Base-by-base conservation (phyloP, 2,329 filamentous ascomycete genomes). In the Helotiales sp. region DNA sequence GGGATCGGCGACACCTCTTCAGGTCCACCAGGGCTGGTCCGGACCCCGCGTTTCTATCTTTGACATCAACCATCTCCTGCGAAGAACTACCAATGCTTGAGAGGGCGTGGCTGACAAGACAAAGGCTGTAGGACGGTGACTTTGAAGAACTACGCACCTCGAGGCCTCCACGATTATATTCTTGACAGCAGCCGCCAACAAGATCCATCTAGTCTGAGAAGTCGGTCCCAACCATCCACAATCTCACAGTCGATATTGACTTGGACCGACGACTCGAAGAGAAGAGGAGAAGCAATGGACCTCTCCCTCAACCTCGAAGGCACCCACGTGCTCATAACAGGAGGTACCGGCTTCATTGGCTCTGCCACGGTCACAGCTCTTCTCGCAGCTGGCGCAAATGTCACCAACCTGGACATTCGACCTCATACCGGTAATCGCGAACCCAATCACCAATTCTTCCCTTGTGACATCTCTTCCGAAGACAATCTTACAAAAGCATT, bases 301-400 rank as follows among this genome's bases (percentile, higher is more conserved):
- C 54, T 67, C 15, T 59, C 55, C 15, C 58, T 67, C 15, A 40
- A 55, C n/a, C 59, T 67, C 48, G 48, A 64, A 29, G 49, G 50
- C 9, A 66, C 55, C 5, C 62, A 66, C 42, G 58, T 65, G 29
- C 49, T 67, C 3, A 60, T 67, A 5, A 67, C 66, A 2, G 66
- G 66, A 13, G 63, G 60, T 6, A 58, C 61, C n/a, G 66, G 66
- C 2, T 68, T 66, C 47, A 64, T 66, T 5, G 66, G 64, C 27
- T 58, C 54, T 15, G 46, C 61, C 36, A 63, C 61, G 0, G 59
- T 68, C 6, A 55, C 57, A 5, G 65, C 66, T 15, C 58, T 78
- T 60, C 69, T 78, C 31, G 67, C 74, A 19, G 75, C 76, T 6
- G 75, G 75, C n/a, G 69, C 72, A 25, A 68, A 69, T 30, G 77